phyloP scores from a whole-genome alignment of 495 filamentous ascomycete genomes.

The Mycothermus thermophilus region DNA sequence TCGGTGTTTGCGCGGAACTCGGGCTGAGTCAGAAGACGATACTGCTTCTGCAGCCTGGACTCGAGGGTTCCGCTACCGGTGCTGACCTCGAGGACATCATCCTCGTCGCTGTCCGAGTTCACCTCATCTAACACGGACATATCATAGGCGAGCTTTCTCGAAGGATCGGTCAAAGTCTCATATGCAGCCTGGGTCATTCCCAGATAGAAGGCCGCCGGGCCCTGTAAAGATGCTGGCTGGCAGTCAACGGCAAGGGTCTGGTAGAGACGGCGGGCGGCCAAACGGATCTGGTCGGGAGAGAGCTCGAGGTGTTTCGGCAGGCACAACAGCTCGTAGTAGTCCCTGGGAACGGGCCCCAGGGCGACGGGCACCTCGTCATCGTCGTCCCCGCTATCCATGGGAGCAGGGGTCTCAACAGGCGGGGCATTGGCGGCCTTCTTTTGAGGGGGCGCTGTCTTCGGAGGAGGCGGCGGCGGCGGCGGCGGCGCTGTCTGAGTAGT shows the following conservation, averaged over 20 bases:
- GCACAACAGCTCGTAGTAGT: conserved; percentile 41
- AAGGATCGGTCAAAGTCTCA: conserved; percentile 41
- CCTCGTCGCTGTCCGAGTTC: conserved; percentile 15
- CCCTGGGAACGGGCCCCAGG: conserved; percentile 17
- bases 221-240: conserved; percentile 34
- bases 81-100: background rate
- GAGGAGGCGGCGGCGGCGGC: too few relatives aligned
- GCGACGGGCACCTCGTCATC: too few relatives aligned
- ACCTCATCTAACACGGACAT: conserved; percentile 21
- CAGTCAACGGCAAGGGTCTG: conserved; percentile 48
- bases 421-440: too few relatives aligned
- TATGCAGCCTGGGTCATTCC: conserved; percentile 38
- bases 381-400: too few relatives aligned
- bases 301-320: conserved; percentile 32
- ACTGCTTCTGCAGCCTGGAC: conserved; percentile 10
- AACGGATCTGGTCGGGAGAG: conserved; percentile 36
- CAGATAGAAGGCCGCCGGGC: conserved; percentile 36
- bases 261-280: conserved; percentile 38
- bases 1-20: conserved; percentile 10
- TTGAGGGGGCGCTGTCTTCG: too few relatives aligned
- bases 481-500: too few relatives aligned
- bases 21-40: conserved; percentile 8
- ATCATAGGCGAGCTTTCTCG: conserved; percentile 44
- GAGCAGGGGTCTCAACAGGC: too few relatives aligned
- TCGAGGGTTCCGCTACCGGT: conserved; percentile 1